Conservation (phyloP, 176 grass and related monocot genomes). For the Carex cristatella region DNA sequence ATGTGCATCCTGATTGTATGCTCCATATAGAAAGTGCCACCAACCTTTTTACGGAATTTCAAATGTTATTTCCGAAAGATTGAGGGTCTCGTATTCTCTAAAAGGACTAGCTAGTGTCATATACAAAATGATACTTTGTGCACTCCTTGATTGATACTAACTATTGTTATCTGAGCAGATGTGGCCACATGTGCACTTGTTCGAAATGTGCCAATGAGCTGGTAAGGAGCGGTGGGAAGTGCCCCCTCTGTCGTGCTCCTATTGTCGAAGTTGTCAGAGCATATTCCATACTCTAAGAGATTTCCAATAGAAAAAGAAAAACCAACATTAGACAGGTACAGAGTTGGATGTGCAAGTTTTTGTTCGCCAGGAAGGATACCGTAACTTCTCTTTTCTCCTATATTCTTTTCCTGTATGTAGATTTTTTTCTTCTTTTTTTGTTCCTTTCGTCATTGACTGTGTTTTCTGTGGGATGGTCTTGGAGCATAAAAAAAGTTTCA, state of each 20-base stretch:
- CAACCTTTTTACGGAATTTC: background rate
- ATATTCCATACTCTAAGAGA: slow-evolving; percentile 60
- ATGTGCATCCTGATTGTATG: background rate
- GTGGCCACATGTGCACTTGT: slow-evolving; percentile 99
- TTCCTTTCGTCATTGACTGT: slow-evolving; percentile 23
- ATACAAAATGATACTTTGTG: background rate
- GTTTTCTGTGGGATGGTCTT: slow-evolving; percentile 16
- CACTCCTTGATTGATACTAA: background rate
- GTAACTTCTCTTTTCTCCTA: background rate
- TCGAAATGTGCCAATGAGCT: slow-evolving; percentile 93
- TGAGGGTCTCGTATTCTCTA: background rate
- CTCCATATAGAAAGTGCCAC: background rate
- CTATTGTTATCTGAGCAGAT: slow-evolving; percentile 37
- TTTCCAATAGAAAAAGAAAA: slow-evolving; percentile 20
- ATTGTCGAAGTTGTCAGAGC: slow-evolving; percentile 89
- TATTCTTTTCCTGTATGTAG: slow-evolving; percentile 27
- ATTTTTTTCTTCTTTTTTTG: slow-evolving; percentile 22
- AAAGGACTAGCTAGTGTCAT: background rate
- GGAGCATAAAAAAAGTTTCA: slow-evolving; percentile 31
- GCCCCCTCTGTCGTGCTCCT: slow-evolving; percentile 85
- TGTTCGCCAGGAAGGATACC: background rate
- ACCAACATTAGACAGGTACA: slow-evolving; percentile 37
- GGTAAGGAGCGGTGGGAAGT: slow-evolving; percentile 73
- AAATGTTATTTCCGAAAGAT: background rate
- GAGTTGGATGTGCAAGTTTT: slow-evolving; percentile 39